These are phyloP conservation scores for Schizonepeta tenuifolia DNA, from an alignment of 257 asterid species.

Conservation along the genomic window DNA sequence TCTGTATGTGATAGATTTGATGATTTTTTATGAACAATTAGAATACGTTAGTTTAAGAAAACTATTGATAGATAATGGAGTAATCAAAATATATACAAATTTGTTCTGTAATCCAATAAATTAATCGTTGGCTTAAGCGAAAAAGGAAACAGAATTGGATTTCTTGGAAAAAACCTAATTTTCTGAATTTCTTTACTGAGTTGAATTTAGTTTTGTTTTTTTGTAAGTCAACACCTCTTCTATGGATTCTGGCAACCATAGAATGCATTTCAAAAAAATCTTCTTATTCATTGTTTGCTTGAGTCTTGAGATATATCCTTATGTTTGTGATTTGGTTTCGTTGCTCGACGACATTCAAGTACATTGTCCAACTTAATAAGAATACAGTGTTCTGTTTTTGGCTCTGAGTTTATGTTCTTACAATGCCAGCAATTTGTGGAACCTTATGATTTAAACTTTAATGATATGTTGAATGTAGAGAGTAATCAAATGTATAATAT, in stretches of 20 bases:
- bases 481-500: slow-evolving; percentile 21
- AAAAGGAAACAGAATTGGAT: slow-evolving; percentile 1
- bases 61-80: too few species aligned
- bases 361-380: too few species aligned
- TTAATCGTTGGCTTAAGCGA: not conserved
- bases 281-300: not conserved
- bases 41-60: too few species aligned
- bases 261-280: not conserved
- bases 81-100: too few species aligned
- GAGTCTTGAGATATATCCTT: not conserved
- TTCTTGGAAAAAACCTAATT: not conserved
- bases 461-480: slow-evolving; percentile 10
- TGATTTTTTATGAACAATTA: not conserved
- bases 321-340: not conserved
- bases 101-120: not conserved
- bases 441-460: slow-evolving; percentile 1
- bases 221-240: not conserved
- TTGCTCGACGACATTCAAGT: too few species aligned
- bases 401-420: slow-evolving; percentile 7
- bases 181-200: not conserved
- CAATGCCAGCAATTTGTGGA: not conserved
- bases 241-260: not conserved
- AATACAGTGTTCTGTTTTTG: not conserved
- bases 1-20: not conserved
- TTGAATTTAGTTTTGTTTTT: not conserved